Percentiles rank a stretch among this genome's conserved stretches.
Evolutionary conservation across 1,284 basidiomycete species (phyloP).

Genomic region (Leccinum subrobustum): DNA sequence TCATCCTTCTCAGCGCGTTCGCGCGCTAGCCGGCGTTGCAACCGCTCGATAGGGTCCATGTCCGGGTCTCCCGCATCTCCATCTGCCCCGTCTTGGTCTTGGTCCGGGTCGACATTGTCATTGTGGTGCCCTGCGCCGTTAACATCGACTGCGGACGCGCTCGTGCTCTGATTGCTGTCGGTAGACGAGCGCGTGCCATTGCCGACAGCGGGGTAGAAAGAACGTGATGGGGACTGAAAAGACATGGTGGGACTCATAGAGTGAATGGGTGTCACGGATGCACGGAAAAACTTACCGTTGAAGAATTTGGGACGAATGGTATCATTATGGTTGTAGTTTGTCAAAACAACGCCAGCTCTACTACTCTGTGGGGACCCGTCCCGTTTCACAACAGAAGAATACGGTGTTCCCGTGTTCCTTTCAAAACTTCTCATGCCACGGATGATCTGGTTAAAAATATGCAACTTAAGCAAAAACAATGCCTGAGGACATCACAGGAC

Average conservation of each 20-base stretch:
- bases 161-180: constrained; percentile 27
- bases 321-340: not conserved
- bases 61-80: constrained; percentile 1
- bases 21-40: constrained; percentile 58
- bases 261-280: too few species aligned
- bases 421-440: not conserved
- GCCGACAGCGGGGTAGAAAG: constrained; percentile 24
- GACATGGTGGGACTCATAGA: constrained; percentile 13
- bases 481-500: not conserved
- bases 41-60: constrained; percentile 48
- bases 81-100: constrained; percentile 12
- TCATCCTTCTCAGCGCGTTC: constrained; percentile 82
- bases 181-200: constrained; percentile 25
- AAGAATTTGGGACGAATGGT: too few species aligned
- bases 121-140: constrained; percentile 17
- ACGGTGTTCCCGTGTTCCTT: not conserved
- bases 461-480: not conserved
- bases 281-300: too few species aligned
- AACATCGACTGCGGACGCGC: constrained; percentile 1
- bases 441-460: not conserved
- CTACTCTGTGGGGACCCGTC: not conserved
- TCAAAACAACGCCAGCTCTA: not conserved
- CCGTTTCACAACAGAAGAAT: not conserved
- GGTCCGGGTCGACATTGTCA: constrained; percentile 7
- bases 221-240: constrained; percentile 16